Percentiles rank a stretch among this genome's conserved stretches.
Evolutionary conservation across 345 rosid genomes (phyloP).

Genomic region (Brassica rapa): DNA sequence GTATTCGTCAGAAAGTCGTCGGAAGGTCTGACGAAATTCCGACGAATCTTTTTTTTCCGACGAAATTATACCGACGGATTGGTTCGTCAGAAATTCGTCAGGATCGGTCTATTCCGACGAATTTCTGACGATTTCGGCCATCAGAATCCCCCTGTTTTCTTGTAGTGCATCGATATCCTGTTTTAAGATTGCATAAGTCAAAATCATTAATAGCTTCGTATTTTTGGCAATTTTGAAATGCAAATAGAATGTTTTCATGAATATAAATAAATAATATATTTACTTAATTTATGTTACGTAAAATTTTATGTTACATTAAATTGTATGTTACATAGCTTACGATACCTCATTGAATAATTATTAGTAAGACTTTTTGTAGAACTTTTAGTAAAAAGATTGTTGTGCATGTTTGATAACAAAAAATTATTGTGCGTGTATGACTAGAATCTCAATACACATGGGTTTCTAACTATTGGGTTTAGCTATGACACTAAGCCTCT

Average conservation of each 20-base stretch:
- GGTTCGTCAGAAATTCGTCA: too few species aligned
- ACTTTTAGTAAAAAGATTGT: not conserved
- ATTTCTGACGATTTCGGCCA: too few species aligned
- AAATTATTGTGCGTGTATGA: not conserved
- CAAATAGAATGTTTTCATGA: not conserved
- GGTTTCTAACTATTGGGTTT: constrained; percentile 22
- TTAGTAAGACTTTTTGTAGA: not conserved
- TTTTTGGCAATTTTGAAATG: constrained; percentile 2
- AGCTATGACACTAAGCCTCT: constrained; percentile 18
- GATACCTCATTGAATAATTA: not conserved
- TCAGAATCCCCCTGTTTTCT: too few species aligned
- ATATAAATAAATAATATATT: not conserved
- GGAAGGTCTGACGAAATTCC: too few species aligned
- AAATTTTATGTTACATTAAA: not conserved
- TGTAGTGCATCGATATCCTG: constrained; percentile 36
- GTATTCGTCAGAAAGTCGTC: too few species aligned
- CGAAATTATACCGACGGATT: too few species aligned
- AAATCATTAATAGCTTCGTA: constrained; percentile 24
- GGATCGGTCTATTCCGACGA: too few species aligned
- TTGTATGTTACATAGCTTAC: not conserved
- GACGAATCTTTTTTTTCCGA: too few species aligned
- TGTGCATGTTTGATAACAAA: not conserved
- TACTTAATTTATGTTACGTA: not conserved
- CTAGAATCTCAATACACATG: constrained; percentile 26
- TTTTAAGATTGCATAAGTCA: constrained; percentile 26